phyloP scores from a whole-genome alignment of 441 rosid species.

The Gossypium gossypioides region DNA sequence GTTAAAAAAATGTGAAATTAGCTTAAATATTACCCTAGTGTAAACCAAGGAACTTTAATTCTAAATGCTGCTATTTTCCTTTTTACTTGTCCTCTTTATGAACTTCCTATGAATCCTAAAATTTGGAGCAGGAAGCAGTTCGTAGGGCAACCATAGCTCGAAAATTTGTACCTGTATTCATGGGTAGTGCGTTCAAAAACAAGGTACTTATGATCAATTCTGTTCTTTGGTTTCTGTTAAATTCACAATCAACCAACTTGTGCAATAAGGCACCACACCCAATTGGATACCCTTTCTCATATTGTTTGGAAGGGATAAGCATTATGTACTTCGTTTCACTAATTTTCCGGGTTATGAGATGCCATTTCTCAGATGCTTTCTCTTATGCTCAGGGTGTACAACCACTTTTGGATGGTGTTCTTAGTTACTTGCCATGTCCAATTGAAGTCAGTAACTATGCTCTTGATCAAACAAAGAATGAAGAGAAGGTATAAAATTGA shows the following conservation, averaged over 20 bases:
- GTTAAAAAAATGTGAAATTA: neutral
- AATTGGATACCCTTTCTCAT: neutral
- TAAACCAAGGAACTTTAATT: neutral
- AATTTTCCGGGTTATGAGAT: neutral
- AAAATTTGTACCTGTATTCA: constrained; percentile 87
- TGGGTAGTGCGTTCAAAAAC: constrained; percentile 98
- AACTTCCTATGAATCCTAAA: constrained; percentile 3
- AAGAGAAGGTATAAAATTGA: constrained; percentile 59
- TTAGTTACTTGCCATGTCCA: constrained; percentile 81
- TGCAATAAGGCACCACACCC: neutral
- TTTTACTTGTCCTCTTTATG: neutral
- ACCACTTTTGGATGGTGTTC: constrained; percentile 82
- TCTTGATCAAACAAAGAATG: constrained; percentile 77
- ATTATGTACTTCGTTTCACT: no score
- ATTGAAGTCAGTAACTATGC: constrained; percentile 81
- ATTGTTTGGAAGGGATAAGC: neutral
- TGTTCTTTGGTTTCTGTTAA: neutral
- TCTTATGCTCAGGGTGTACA: constrained; percentile 66
- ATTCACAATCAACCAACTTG: neutral
- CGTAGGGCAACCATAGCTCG: constrained; percentile 81
- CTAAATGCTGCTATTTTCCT: neutral
- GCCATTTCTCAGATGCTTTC: neutral
- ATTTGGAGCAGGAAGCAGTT: constrained; percentile 62
- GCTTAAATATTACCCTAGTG: neutral
- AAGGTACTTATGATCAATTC: constrained; percentile 44